Evolutionary conservation across 2,329 filamentous ascomycete genomes (phyloP), one percentile per base, ranked within the genome.

Genomic region (Alternaria atra): DNA sequence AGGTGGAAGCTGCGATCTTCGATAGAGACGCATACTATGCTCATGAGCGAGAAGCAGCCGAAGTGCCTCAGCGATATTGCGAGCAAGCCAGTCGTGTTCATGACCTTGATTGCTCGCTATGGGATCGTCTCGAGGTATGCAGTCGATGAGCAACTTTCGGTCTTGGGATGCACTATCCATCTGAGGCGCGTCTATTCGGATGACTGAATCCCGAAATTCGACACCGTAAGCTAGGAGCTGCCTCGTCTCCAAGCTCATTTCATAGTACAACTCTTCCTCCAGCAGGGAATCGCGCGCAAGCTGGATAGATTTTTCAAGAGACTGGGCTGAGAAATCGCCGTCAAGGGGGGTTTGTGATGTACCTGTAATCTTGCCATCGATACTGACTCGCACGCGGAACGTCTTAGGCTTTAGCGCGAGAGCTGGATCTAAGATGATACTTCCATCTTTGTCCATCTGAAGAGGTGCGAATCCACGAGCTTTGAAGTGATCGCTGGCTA

Each of bases 211-310:
- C 35, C 87, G 84, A 13, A 89, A 85, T 27, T 85, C 85, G 12
- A 97, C 89, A 9, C 90, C 87, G 61, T 91, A 89, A 10, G 89
- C 88, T 3, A 90, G 84, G 23, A 97, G 82, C 0, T 85, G 85
- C 15, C 93, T 90, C 0, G 91, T 89, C 79, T 99, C 95, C 17
- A 92, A 86, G 53, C 90, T 89, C 61, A 98, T 84, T 79, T 99
- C 95, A 69, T 97, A 89, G 85, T 93, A 97, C 2, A 99, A 81
- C 75, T 99, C 95, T 73, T 94, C 90, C 29, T 91, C 89, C 70
- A 92, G 93, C 20, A 94, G 84, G 51, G 91, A 92, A 76, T 95
- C 91, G 58, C 92, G 86, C 2, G 92, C 91, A 69, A 91, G 87
- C 17, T 90, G 86, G 32, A 96, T 91, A 9, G 89, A 85, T 30